Base-by-base conservation (phyloP, 139 green algal genomes). In the Microglena sp. region DNA sequence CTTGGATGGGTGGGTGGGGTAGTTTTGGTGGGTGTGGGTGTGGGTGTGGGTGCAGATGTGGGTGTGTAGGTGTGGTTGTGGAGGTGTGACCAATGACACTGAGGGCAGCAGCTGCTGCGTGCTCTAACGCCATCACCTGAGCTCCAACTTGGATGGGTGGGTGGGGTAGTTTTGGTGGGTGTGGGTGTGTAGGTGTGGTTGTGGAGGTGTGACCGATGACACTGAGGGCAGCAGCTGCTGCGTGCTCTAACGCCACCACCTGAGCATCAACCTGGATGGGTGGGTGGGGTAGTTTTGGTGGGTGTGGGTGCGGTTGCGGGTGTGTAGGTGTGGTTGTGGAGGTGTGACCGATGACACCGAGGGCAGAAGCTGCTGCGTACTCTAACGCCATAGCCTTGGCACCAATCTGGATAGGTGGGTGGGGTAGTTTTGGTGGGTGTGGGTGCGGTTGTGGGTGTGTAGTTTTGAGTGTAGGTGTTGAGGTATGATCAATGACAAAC, bases 231-330 rank as follows among this genome's bases (percentile, higher is more conserved):
- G n/a, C n/a, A n/a, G n/a, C n/a, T n/a, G n/a, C n/a, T 50, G 40
- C 15, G 27, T 11, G 5, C 8, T 4, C 3, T 33, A 8, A 29
- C 54, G 3, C 26, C 27, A 34, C 4, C 54, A 11, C 28, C 27
- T 11, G 27, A 4, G 0, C n/a, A n/a, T n/a, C n/a, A n/a, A n/a
- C n/a, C n/a, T 50, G 40, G 11, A 18, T 50, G 40, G 11, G 40
- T 50, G 40, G 11, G 40, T 50, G 40, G 11, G 40, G 11, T 24
- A 11, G 50, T 59, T 18, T 59, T 60, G 22, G 2, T 65, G 40
- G 15, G 40, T 5, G 3, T 56, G 55, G 8, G 35, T 44, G 30
- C 40, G 66, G 40, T 58, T 55, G 66, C 53, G 50, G 8, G 55
- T 40, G 28, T 66, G 53, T 18, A 70, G 46, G 32, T 50, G 45